A percentile compares a stretch with the other conserved stretches of the same genome.
These are phyloP conservation scores for Cytospora leucostoma DNA, from an alignment of 2,329 filamentous ascomycete species.

Conservation along the genomic window DNA sequence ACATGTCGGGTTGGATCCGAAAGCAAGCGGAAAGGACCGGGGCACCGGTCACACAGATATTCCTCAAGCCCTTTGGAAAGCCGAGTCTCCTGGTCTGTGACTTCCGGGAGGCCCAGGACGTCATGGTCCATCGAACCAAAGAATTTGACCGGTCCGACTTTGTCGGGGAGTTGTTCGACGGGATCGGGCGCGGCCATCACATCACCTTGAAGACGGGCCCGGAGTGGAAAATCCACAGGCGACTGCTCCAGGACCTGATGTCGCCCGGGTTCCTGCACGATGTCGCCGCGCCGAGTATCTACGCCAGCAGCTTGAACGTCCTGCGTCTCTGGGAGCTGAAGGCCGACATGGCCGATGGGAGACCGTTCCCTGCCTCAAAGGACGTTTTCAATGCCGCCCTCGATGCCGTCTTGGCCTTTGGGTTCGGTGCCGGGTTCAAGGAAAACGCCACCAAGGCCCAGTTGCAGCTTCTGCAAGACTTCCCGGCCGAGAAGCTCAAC, in stretches of 20 bases:
- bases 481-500: background rate
- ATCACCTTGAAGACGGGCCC: slow-evolving; percentile 38
- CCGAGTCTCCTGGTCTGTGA: slow-evolving; percentile 18
- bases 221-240: slow-evolving; percentile 37
- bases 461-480: slow-evolving; percentile 1
- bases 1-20: slow-evolving; percentile 26
- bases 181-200: slow-evolving; percentile 35
- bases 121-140: slow-evolving; percentile 16
- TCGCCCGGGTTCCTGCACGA: slow-evolving; percentile 39
- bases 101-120: slow-evolving; percentile 19
- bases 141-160: slow-evolving; percentile 34
- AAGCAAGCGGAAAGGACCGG: slow-evolving; percentile 17
- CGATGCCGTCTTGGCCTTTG: slow-evolving; percentile 40
- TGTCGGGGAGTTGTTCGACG: slow-evolving; percentile 31
- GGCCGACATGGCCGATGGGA: slow-evolving; percentile 31
- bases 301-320: slow-evolving; percentile 36
- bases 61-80: slow-evolving; percentile 35
- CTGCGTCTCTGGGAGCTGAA: slow-evolving; percentile 41
- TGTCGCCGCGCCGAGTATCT: slow-evolving; percentile 39
- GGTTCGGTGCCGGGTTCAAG: slow-evolving; percentile 34
- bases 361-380: slow-evolving; percentile 37
- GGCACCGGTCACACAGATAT: slow-evolving; percentile 39
- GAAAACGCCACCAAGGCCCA: slow-evolving; percentile 10
- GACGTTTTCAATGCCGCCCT: slow-evolving; percentile 39
- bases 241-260: slow-evolving; percentile 42